Evolutionary conservation across 2,329 filamentous ascomycete species (phyloP).

Genomic region (Talaromyces sp.): DNA sequence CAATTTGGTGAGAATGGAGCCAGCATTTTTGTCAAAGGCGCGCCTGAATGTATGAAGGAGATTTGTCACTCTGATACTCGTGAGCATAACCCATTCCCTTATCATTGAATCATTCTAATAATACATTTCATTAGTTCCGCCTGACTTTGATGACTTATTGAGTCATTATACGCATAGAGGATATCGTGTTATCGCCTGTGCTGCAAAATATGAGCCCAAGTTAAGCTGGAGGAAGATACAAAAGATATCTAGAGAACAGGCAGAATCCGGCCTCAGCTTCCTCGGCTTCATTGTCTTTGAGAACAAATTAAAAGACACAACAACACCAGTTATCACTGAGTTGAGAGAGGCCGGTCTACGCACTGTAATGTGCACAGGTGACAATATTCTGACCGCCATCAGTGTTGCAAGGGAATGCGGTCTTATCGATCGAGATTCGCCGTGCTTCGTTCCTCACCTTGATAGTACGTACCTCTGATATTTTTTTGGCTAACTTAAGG

Average conservation of each 20-base stretch:
- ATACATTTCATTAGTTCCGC: slow-evolving; percentile 56
- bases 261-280: slow-evolving; percentile 79
- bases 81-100: slow-evolving; percentile 42
- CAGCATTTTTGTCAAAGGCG: slow-evolving; percentile 91
- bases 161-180: slow-evolving; percentile 92
- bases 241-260: slow-evolving; percentile 83
- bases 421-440: slow-evolving; percentile 72
- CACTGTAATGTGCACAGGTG: slow-evolving; percentile 93
- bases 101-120: neutral
- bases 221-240: slow-evolving; percentile 92
- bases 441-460: slow-evolving; percentile 92
- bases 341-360: slow-evolving; percentile 78
- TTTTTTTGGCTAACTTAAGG: neutral
- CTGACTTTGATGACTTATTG: slow-evolving; percentile 84
- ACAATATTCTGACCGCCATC: slow-evolving; percentile 95
- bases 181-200: slow-evolving; percentile 93
- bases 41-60: slow-evolving; percentile 91
- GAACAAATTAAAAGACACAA: slow-evolving; percentile 92
- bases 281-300: slow-evolving; percentile 97
- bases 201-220: slow-evolving; percentile 80
- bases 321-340: slow-evolving; percentile 75
- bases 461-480: slow-evolving; percentile 56
- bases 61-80: slow-evolving; percentile 81
- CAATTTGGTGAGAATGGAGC: slow-evolving; percentile 81
- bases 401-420: slow-evolving; percentile 90